Percentiles rank a stretch among this genome's conserved stretches.
These are phyloP conservation scores for Neocucurbitaria cava DNA, from an alignment of 2,329 filamentous ascomycete genomes.

Conservation along the genomic window DNA sequence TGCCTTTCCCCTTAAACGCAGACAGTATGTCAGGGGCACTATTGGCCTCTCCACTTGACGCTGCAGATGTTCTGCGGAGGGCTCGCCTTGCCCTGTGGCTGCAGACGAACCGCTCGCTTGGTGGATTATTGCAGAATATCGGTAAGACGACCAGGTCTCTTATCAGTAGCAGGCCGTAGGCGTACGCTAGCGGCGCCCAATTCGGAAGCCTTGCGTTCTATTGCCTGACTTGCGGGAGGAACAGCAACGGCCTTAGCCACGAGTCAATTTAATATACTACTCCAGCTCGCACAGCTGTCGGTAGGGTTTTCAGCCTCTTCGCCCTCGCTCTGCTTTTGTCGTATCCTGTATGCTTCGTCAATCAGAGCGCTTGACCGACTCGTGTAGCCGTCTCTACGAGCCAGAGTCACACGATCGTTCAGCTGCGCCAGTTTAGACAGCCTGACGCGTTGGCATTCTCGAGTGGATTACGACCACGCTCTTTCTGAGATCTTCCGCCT, in stretches of 20 bases:
- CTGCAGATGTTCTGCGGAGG: conserved; percentile 20
- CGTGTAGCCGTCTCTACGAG: conserved; percentile 6
- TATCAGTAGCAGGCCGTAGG: conserved; percentile 40
- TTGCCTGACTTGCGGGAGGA: conserved; percentile 33
- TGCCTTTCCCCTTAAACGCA: conserved; percentile 5
- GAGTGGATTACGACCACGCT: conserved; percentile 1
- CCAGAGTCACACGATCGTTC: conserved; percentile 16
- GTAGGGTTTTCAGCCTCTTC: conserved; percentile 16
- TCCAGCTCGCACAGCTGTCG: conserved; percentile 24
- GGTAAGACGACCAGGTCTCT: conserved; percentile 33
- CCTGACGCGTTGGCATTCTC: conserved; percentile 8
- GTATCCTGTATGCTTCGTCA: conserved; percentile 2
- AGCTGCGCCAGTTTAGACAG: conserved; percentile 18
- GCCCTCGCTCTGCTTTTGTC: conserved; percentile 11
- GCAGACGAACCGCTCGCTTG: conserved; percentile 29
- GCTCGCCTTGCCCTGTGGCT: conserved; percentile 30
- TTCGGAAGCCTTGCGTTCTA: conserved; percentile 31
- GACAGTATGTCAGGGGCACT: conserved; percentile 9
- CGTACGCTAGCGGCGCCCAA: conserved; percentile 26
- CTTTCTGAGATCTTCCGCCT: neutral
- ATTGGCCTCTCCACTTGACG: conserved; percentile 20
- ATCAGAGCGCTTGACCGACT: conserved; percentile 1
- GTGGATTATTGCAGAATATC: conserved; percentile 23
- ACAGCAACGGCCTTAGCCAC: conserved; percentile 34
- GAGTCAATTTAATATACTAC: conserved; percentile 37